A percentile compares a stretch with the other conserved stretches of the same genome.
phyloP scores from a whole-genome alignment of 345 rosid species.

The Angophora floribunda region DNA sequence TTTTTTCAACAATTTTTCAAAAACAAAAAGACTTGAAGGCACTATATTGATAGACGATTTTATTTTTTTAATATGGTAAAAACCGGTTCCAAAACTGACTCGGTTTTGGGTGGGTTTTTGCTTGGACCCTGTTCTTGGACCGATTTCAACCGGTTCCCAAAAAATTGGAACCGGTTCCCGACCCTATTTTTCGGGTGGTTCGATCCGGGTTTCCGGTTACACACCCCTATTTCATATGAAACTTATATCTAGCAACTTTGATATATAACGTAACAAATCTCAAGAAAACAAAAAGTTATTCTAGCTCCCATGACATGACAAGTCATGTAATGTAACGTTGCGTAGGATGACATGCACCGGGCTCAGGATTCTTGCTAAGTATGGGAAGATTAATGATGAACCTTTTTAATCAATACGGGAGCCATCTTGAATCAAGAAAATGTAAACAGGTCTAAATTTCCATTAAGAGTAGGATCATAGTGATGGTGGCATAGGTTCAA shows the following conservation, averaged over 20 bases:
- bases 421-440: not conserved
- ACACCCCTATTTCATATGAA: not conserved
- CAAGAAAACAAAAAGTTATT: not conserved
- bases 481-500: not conserved
- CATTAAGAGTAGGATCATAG: not conserved
- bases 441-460: not conserved
- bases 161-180: no score
- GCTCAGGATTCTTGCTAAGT: not conserved
- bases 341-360: not conserved
- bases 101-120: no score
- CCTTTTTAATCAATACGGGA: not conserved
- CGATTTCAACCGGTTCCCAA: no score
- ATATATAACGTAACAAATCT: not conserved
- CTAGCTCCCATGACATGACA: not conserved
- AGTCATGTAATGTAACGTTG: not conserved
- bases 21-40: no score
- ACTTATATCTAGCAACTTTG: fast-evolving
- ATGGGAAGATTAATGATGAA: not conserved
- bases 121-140: no score
- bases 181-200: no score
- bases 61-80: no score
- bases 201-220: no score
- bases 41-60: no score
- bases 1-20: no score
- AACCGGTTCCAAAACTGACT: no score